Evolutionary conservation across 225 moss, liverwort and hornwort species (phyloP).

Genomic region (Antitrichia curtipendula): DNA sequence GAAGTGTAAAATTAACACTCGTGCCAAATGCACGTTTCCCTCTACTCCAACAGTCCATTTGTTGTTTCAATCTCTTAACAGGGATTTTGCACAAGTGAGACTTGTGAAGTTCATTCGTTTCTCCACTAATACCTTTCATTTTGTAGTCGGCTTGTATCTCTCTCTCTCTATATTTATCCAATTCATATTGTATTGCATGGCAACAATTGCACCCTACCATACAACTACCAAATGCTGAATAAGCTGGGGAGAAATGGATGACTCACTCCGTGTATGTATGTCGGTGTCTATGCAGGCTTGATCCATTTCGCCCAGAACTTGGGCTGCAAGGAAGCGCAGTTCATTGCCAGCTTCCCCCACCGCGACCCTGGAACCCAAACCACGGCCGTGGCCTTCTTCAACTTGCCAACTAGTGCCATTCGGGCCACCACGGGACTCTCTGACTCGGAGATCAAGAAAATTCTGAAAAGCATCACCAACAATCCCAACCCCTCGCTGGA

Average conservation of each 20-base stretch:
- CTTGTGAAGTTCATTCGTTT: background rate
- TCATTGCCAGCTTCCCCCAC: constrained; percentile 26
- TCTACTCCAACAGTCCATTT: background rate
- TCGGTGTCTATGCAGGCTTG: background rate
- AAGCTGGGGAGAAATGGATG: background rate
- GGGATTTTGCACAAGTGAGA: background rate
- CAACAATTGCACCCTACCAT: no score
- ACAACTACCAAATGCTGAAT: background rate
- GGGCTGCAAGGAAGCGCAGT: constrained; percentile 25
- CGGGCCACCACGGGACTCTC: constrained; percentile 8
- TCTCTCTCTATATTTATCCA: no score
- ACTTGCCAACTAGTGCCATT: background rate
- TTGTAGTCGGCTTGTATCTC: background rate
- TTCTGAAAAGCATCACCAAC: background rate
- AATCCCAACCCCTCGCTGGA: constrained; percentile 22
- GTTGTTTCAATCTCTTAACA: background rate
- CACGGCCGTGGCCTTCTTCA: constrained; percentile 3
- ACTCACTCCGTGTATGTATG: background rate
- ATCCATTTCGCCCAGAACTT: constrained; percentile 27
- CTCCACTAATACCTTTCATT: no score
- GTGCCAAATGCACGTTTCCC: background rate
- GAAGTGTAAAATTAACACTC: background rate
- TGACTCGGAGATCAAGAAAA: background rate
- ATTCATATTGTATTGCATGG: background rate
- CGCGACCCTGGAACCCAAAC: constrained; percentile 24